Percentiles rank a stretch among this genome's conserved stretches.
phyloP scores from a whole-genome alignment of 495 filamentous ascomycete species.

The Penicillium roqueforti region DNA sequence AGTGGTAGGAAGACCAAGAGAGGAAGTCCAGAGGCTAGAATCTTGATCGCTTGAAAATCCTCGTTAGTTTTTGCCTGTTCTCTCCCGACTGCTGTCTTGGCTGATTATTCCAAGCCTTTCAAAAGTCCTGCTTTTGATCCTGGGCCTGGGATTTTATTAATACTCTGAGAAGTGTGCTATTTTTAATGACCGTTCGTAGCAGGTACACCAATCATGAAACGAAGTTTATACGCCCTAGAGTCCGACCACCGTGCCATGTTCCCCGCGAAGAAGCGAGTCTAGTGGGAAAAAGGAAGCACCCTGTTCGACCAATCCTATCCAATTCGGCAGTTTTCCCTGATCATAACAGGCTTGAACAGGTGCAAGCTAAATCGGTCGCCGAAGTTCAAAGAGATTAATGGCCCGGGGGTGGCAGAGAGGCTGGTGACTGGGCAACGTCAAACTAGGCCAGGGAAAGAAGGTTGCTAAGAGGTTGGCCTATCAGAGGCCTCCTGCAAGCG shows the following conservation, averaged over 20 bases:
- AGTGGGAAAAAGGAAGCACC: neutral
- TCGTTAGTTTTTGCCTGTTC: constrained; percentile 4
- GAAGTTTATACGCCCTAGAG: neutral
- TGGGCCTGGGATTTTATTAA: neutral
- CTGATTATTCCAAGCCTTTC: neutral
- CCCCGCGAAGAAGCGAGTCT: constrained; percentile 4
- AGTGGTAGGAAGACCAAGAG: neutral
- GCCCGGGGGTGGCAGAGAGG: constrained; percentile 7
- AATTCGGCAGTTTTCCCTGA: neutral
- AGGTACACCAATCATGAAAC: constrained; percentile 7
- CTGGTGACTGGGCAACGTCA: constrained; percentile 9
- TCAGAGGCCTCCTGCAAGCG: constrained; percentile 35
- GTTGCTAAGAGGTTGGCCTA: constrained; percentile 21
- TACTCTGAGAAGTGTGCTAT: neutral
- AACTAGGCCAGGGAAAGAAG: constrained; percentile 13
- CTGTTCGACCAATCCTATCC: neutral
- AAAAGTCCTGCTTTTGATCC: neutral
- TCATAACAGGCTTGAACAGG: neutral
- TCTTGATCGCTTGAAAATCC: neutral
- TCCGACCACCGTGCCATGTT: constrained; percentile 2
- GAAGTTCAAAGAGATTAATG: neutral
- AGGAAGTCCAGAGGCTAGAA: neutral
- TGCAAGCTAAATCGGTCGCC: neutral
- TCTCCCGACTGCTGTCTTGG: neutral
- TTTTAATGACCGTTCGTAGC: constrained; percentile 2